Evolutionary conservation across 768 basidiomycete genomes (phyloP).

Genomic region (Coprinopsis marcescibilis): DNA sequence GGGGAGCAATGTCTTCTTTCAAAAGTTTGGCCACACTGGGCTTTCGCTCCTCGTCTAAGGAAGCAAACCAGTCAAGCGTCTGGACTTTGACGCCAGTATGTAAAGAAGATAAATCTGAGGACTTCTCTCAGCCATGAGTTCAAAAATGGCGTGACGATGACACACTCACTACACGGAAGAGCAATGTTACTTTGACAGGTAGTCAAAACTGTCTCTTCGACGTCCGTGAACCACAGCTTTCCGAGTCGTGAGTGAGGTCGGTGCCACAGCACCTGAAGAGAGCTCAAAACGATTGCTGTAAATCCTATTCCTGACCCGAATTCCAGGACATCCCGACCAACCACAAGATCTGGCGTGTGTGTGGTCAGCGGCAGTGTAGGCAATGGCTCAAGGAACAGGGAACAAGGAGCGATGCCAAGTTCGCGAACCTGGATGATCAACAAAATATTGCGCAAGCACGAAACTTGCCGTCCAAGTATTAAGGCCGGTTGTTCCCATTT

Average conservation of each 20-base stretch:
- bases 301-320: constrained; percentile 77
- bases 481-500: constrained; percentile 73
- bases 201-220: constrained; percentile 54
- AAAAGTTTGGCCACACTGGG: constrained; percentile 29
- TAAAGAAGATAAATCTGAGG: constrained; percentile 49
- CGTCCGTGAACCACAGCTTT: constrained; percentile 46
- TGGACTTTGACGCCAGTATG: constrained; percentile 41
- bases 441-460: constrained; percentile 56
- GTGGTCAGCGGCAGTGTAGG: neutral
- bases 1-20: constrained; percentile 36
- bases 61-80: constrained; percentile 63
- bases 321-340: constrained; percentile 51
- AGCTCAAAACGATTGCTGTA: constrained; percentile 56
- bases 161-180: constrained; percentile 64
- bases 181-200: constrained; percentile 55
- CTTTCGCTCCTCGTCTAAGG: constrained; percentile 30
- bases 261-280: constrained; percentile 39
- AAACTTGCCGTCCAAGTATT: constrained; percentile 77
- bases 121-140: neutral
- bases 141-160: constrained; percentile 22
- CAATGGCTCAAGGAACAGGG: neutral
- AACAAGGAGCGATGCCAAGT: too few relatives aligned
- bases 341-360: constrained; percentile 39
- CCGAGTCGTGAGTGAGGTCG: neutral
- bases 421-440: constrained; percentile 46